phyloP scores from a whole-genome alignment of 768 basidiomycete species.

The Nidularia sp. region DNA sequence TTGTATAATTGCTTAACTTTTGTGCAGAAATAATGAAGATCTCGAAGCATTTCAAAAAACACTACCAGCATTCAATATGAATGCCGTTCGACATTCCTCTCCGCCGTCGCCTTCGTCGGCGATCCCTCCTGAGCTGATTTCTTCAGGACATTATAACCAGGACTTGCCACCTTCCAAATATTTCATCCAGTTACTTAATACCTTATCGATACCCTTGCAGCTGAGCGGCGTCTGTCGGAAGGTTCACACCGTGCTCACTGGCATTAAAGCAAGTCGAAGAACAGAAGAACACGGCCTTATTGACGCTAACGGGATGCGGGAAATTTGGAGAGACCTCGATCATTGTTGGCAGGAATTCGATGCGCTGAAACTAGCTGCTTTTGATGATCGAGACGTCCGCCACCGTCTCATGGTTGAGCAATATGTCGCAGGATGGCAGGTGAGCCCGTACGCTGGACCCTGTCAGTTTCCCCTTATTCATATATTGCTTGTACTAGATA shows the following conservation, averaged over 20 bases:
- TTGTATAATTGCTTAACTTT: not conserved
- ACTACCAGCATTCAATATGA: constrained; percentile 37
- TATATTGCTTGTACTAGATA: constrained; percentile 40
- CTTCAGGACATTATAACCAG: no score
- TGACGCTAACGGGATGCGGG: constrained; percentile 60
- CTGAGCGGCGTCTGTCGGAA: constrained; percentile 75
- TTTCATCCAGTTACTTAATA: constrained; percentile 52
- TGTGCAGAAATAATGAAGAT: constrained; percentile 67
- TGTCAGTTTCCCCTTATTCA: constrained; percentile 9
- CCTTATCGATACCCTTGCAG: constrained; percentile 67
- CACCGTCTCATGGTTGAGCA: constrained; percentile 36
- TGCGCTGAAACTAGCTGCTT: constrained; percentile 37
- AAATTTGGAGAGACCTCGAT: constrained; percentile 85
- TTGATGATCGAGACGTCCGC: constrained; percentile 25
- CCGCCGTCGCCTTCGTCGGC: constrained; percentile 32
- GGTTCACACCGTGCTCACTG: constrained; percentile 77
- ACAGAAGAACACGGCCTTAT: constrained; percentile 50
- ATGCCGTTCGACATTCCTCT: constrained; percentile 22
- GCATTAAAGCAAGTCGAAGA: constrained; percentile 63
- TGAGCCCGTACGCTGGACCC: constrained; percentile 26
- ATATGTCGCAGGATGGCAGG: constrained; percentile 86
- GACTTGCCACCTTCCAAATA: constrained; percentile 18
- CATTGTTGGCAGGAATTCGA: constrained; percentile 85
- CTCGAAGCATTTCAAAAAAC: constrained; percentile 67
- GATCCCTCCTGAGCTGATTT: constrained; percentile 2